Percentiles rank a stretch among this genome's conserved stretches.
Evolutionary conservation across 176 grass and related monocot species (phyloP).

Genomic region (Carex kokanica): DNA sequence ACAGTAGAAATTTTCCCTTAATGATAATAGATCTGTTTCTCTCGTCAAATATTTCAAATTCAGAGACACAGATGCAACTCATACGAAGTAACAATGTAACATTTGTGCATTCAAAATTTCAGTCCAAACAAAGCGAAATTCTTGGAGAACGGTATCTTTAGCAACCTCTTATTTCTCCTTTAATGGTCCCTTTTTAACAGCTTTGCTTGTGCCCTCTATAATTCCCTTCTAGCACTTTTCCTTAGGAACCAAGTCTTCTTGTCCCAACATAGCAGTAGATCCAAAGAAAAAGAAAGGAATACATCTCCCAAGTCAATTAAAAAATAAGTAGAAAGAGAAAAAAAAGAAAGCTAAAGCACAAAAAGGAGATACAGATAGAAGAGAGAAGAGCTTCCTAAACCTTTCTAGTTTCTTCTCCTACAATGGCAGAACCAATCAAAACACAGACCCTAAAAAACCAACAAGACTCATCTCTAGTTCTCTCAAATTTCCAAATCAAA

Average conservation of each 20-base stretch:
- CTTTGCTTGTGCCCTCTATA: constrained; percentile 25
- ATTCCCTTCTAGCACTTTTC: constrained; percentile 31
- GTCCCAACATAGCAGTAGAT: constrained; percentile 47
- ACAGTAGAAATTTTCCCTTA: no score
- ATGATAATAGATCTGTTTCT: not conserved
- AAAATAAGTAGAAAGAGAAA: not conserved
- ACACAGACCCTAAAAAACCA: constrained; percentile 14
- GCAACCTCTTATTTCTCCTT: not conserved
- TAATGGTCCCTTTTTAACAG: constrained; percentile 1
- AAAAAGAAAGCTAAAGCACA: constrained; percentile 19
- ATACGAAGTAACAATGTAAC: not conserved
- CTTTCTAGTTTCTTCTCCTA: constrained; percentile 11
- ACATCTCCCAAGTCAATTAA: constrained; percentile 14
- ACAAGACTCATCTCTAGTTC: constrained; percentile 30
- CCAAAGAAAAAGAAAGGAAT: constrained; percentile 21
- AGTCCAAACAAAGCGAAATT: not conserved
- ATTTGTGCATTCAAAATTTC: not conserved
- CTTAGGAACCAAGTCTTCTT: constrained; percentile 43
- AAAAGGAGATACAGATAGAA: constrained; percentile 21
- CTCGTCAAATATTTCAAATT: not conserved
- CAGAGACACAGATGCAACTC: not conserved
- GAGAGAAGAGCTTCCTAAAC: constrained; percentile 7
- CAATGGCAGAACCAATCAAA: constrained; percentile 27
- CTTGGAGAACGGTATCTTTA: not conserved
- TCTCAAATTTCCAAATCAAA: constrained; percentile 46